Evolutionary conservation across 2,329 filamentous ascomycete genomes (phyloP).

Genomic region (Neonectria punicea): DNA sequence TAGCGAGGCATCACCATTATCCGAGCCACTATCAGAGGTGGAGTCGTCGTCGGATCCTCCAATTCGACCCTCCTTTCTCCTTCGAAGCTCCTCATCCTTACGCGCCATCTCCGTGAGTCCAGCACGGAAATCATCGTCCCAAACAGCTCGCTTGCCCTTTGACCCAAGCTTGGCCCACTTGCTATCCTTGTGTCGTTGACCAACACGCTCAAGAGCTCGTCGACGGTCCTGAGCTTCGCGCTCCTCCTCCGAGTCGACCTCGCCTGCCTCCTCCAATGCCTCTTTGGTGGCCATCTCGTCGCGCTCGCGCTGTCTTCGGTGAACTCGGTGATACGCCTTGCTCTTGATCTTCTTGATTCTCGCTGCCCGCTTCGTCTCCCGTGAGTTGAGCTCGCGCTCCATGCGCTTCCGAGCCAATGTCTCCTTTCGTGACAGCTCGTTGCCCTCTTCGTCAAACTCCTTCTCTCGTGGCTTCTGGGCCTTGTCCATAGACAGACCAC

Average conservation of each 20-base stretch:
- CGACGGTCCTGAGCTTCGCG: conserved; percentile 75
- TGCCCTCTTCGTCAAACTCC: conserved; percentile 75
- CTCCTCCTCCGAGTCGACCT: conserved; percentile 73
- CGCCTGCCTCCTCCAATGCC: conserved; percentile 65
- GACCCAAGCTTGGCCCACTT: conserved; percentile 92
- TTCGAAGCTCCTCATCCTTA: conserved; percentile 82
- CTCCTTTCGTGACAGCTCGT: conserved; percentile 77
- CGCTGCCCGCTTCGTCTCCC: conserved; percentile 88
- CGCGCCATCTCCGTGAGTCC: conserved; percentile 84
- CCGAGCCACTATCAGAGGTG: conserved; percentile 65
- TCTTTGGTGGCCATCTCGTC: conserved; percentile 64
- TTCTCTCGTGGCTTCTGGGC: conserved; percentile 63
- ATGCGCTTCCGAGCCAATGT: conserved; percentile 79
- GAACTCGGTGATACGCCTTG: conserved; percentile 91
- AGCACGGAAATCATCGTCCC: conserved; percentile 87
- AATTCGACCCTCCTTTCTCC: conserved; percentile 78
- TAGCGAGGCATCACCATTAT: conserved; percentile 65
- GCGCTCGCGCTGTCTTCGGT: conserved; percentile 76
- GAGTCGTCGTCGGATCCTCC: conserved; percentile 61
- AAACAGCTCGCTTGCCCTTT: conserved; percentile 80
- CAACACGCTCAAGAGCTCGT: conserved; percentile 86
- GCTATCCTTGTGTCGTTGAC: conserved; percentile 85
- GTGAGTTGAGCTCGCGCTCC: conserved; percentile 85
- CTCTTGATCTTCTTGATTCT: conserved; percentile 99
- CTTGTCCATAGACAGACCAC: conserved; percentile 72